A percentile compares a stretch with the other conserved stretches of the same genome.
Conservation (phyloP, 2,329 filamentous ascomycete genomes). For the Ophiostoma sp. region DNA sequence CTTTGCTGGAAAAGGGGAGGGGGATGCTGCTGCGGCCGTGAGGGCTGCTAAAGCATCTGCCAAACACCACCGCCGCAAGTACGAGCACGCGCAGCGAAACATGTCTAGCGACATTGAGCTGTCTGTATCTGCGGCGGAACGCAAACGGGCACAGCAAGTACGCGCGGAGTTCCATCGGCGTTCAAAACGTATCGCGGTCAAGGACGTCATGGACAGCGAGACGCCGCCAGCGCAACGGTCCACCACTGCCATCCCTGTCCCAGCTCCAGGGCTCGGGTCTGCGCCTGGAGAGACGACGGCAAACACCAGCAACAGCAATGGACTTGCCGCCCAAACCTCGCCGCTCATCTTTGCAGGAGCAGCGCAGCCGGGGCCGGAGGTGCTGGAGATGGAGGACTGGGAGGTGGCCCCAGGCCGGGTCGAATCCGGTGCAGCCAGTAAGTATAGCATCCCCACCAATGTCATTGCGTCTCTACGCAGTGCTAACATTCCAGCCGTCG, state of each 20-base stretch:
- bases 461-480: not conserved
- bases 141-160: not conserved
- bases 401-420: slow-evolving; percentile 35
- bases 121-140: not conserved
- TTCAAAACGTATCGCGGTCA: slow-evolving; percentile 22
- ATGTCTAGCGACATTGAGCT: not conserved
- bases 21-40: not conserved
- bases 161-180: slow-evolving; percentile 18
- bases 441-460: slow-evolving; percentile 8
- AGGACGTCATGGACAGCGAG: slow-evolving; percentile 6
- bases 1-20: not conserved
- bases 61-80: not conserved
- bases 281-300: not conserved
- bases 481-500: slow-evolving; percentile 29
- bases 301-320: not conserved
- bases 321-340: slow-evolving; percentile 13
- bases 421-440: slow-evolving; percentile 26
- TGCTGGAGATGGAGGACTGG: slow-evolving; percentile 37
- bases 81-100: not conserved
- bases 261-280: not conserved
- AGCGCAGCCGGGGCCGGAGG: slow-evolving; percentile 21
- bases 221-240: not conserved
- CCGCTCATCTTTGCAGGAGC: slow-evolving; percentile 26
- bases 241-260: not conserved
- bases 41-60: not conserved